These are phyloP conservation scores for Sarcomyxa edulis DNA, from an alignment of 768 basidiomycete species.

Conservation along the genomic window DNA sequence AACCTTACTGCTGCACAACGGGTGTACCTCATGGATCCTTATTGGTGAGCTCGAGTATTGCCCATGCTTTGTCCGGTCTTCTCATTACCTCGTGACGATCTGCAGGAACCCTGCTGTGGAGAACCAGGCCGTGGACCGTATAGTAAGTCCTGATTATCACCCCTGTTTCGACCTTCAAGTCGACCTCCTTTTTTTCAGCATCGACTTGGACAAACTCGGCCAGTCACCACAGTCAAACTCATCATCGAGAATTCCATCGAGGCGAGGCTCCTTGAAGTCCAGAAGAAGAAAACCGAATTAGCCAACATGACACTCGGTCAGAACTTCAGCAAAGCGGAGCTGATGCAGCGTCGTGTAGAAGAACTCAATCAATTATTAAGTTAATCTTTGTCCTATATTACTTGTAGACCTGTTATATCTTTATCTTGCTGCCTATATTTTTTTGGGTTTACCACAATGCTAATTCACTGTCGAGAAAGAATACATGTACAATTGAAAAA, in stretches of 20 bases:
- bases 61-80: constrained; percentile 5
- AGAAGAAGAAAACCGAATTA: constrained; percentile 89
- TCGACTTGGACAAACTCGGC: constrained; percentile 89
- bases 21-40: constrained; percentile 95
- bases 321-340: constrained; percentile 81
- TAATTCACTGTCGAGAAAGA: too few relatives aligned
- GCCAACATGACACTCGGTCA: constrained; percentile 93
- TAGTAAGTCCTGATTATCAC: constrained; percentile 67
- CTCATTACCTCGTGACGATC: too few relatives aligned
- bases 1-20: constrained; percentile 93
- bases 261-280: constrained; percentile 85
- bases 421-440: not conserved
- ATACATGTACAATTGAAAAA: not conserved
- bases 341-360: constrained; percentile 83
- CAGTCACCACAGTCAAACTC: constrained; percentile 87
- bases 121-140: constrained; percentile 97
- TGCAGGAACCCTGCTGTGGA: constrained; percentile 93
- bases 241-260: constrained; percentile 96
- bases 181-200: constrained; percentile 48
- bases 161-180: constrained; percentile 1
- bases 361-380: constrained; percentile 78
- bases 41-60: constrained; percentile 54
- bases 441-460: not conserved
- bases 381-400: constrained; percentile 25
- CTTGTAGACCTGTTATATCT: constrained; percentile 8